phyloP scores from a whole-genome alignment of 345 rosid genomes.

The Combretum micranthum region DNA sequence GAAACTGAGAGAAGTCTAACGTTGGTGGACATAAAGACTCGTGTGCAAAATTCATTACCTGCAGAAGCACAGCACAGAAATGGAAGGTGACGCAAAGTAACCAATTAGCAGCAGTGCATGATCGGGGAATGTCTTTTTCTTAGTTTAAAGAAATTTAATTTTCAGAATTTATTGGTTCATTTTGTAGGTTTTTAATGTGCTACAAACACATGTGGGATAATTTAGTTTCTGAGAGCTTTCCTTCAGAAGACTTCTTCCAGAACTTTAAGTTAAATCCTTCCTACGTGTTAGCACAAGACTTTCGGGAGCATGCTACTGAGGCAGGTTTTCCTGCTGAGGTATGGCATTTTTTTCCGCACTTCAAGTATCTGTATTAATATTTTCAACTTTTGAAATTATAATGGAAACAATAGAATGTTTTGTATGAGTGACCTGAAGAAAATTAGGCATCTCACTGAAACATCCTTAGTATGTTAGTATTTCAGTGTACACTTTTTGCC shows the following conservation, averaged over 20 bases:
- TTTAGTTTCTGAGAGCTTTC: conserved; percentile 42
- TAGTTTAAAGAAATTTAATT: background rate
- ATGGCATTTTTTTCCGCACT: background rate
- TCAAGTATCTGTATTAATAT: background rate
- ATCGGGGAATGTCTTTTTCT: background rate
- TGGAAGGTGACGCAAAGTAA: conserved; percentile 38
- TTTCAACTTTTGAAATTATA: background rate
- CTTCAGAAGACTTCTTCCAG: conserved; percentile 34
- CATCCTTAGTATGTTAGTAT: too few species aligned
- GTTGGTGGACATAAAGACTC: conserved; percentile 69
- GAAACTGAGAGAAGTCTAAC: conserved; percentile 33
- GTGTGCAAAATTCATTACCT: conserved; percentile 50
- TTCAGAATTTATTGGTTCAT: background rate
- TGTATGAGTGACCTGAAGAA: too few species aligned
- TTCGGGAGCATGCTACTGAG: conserved; percentile 37
- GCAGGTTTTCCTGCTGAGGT: conserved; percentile 65
- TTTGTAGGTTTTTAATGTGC: conserved; percentile 68
- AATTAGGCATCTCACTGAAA: too few species aligned
- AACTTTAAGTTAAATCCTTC: conserved; percentile 54
- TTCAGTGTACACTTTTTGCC: too few species aligned
- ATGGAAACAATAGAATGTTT: background rate
- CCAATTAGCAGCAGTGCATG: too few species aligned
- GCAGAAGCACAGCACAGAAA: conserved; percentile 74
- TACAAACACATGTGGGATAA: conserved; percentile 82
- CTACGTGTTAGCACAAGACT: conserved; percentile 40